These are phyloP conservation scores for Kockovaella imperatae DNA, from an alignment of 768 basidiomycete genomes.

Conservation along the genomic window DNA sequence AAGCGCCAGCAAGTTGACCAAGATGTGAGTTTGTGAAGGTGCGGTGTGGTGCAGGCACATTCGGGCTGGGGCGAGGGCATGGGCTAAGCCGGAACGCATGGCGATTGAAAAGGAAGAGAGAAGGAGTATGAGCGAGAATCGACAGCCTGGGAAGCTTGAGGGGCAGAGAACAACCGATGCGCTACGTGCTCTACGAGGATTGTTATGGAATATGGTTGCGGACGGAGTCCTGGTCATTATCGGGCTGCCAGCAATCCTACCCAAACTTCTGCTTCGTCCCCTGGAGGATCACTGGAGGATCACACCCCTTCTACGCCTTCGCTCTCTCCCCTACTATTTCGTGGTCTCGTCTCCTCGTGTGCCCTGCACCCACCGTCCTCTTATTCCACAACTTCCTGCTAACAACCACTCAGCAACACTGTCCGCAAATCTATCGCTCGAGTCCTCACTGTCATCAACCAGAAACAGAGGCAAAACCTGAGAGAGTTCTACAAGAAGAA, in stretches of 20 bases:
- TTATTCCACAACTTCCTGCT: slow-evolving; percentile 15
- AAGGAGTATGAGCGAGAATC: neutral
- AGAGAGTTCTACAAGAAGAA: slow-evolving; percentile 97
- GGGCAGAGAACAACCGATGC: too few species aligned
- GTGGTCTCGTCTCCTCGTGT: too few species aligned
- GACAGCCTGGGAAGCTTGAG: neutral
- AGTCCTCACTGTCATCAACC: slow-evolving; percentile 96
- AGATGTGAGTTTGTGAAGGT: slow-evolving; percentile 97
- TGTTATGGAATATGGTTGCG: neutral
- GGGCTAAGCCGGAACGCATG: neutral
- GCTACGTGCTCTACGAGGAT: too few species aligned
- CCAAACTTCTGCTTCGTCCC: too few species aligned
- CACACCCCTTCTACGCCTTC: neutral
- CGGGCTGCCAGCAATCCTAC: too few species aligned
- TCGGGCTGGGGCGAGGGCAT: neutral
- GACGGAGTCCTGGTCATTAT: too few species aligned
- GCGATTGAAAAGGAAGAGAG: neutral
- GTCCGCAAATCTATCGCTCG: slow-evolving; percentile 99
- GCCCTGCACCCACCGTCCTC: too few species aligned
- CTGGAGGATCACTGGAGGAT: too few species aligned
- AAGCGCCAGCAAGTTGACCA: slow-evolving; percentile 88
- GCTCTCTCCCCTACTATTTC: neutral
- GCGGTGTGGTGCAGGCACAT: neutral
- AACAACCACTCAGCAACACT: slow-evolving; percentile 56
- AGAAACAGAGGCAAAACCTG: slow-evolving; percentile 91